Evolutionary conservation across 495 filamentous ascomycete genomes (phyloP).

Genomic region (Hypoxylon perforatum): DNA sequence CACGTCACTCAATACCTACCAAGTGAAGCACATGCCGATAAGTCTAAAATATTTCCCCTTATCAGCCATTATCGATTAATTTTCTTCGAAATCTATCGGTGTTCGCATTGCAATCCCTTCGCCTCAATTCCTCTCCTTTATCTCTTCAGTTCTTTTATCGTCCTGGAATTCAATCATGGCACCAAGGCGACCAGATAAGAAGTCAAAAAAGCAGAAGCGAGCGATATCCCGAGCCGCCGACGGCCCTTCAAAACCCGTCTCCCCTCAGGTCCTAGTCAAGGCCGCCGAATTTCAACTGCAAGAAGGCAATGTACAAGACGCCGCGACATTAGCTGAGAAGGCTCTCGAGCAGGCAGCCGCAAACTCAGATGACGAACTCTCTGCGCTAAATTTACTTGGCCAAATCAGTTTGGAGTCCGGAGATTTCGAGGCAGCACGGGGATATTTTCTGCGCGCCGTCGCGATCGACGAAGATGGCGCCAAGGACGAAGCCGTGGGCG

Average conservation of each 20-base stretch:
- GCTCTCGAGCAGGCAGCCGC: slow-evolving; percentile 63
- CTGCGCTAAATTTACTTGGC: slow-evolving; percentile 79
- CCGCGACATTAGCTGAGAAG: slow-evolving; percentile 71
- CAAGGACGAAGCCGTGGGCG: slow-evolving; percentile 68
- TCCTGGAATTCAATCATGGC: slow-evolving; percentile 47
- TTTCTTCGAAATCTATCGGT: slow-evolving; percentile 14
- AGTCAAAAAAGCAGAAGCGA: slow-evolving; percentile 51
- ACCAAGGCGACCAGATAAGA: slow-evolving; percentile 57
- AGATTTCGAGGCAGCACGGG: slow-evolving; percentile 75
- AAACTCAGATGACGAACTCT: slow-evolving; percentile 58
- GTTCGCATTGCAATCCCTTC: background rate
- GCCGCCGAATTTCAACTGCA: slow-evolving; percentile 76
- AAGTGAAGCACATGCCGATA: slow-evolving; percentile 26
- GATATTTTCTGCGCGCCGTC: slow-evolving; percentile 75
- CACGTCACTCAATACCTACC: slow-evolving; percentile 9
- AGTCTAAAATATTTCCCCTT: slow-evolving; percentile 41
- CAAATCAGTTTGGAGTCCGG: slow-evolving; percentile 89
- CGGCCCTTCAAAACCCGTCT: slow-evolving; percentile 43
- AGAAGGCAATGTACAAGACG: slow-evolving; percentile 74
- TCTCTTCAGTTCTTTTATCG: background rate
- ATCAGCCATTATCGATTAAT: slow-evolving; percentile 38
- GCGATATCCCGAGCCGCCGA: slow-evolving; percentile 41
- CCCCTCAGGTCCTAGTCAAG: slow-evolving; percentile 63
- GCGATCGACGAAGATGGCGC: slow-evolving; percentile 79
- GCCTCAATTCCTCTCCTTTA: background rate